Percentiles rank a stretch among this genome's conserved stretches.
These are phyloP conservation scores for Citrus reticulata DNA, from an alignment of 345 rosid species.

Conservation along the genomic window DNA sequence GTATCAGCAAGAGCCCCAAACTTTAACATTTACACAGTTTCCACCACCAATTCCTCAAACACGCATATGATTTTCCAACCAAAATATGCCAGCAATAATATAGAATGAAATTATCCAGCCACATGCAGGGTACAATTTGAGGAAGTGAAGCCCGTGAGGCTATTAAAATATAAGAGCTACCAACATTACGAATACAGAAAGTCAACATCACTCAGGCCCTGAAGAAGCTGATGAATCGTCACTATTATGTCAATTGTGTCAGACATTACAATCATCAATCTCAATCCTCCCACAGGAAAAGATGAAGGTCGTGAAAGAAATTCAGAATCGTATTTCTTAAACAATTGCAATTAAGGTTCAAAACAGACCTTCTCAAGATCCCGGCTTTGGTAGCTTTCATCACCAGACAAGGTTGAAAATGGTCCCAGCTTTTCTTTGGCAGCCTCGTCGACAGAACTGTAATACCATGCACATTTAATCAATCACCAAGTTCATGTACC, in stretches of 20 bases:
- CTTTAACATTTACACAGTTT: not conserved
- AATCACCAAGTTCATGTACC: not conserved
- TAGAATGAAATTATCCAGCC: not conserved
- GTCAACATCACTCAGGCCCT: not conserved
- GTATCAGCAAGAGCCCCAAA: constrained; percentile 22
- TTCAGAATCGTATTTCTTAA: not conserved
- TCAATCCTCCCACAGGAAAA: not conserved
- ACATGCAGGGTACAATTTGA: not conserved
- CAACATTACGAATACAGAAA: not conserved
- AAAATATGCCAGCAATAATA: not conserved
- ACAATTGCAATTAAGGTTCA: not conserved
- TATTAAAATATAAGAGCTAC: not conserved
- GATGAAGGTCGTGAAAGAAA: not conserved
- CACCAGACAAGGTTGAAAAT: constrained; percentile 63
- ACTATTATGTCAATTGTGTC: not conserved
- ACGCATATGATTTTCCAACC: not conserved
- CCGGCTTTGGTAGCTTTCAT: constrained; percentile 92
- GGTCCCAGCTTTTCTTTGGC: constrained; percentile 80
- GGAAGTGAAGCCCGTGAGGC: not conserved
- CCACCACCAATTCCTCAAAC: not conserved
- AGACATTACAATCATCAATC: not conserved
- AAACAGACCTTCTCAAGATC: constrained; percentile 92
- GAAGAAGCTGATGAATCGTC: not conserved
- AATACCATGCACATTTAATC: constrained; percentile 6
- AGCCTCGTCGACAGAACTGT: constrained; percentile 75